Conservation (phyloP, 148 eudicot species). For the Simmondsia chinensis region DNA sequence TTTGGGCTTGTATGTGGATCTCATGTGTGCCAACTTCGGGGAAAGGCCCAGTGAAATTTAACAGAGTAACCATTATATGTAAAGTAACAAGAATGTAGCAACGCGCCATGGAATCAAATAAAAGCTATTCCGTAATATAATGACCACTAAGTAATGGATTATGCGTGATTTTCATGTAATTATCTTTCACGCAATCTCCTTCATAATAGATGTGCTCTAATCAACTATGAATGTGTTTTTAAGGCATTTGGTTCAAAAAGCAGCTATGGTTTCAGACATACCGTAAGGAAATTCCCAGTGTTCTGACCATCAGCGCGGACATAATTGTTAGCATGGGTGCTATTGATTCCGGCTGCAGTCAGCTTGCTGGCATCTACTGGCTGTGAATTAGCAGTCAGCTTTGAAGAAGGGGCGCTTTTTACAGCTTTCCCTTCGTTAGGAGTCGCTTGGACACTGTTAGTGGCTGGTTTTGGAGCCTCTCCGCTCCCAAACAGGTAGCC, state of each 20-base stretch:
- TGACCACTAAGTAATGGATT: too few species aligned
- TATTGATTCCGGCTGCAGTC: constrained; percentile 69
- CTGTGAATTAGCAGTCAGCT: constrained; percentile 26
- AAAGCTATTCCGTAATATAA: too few species aligned
- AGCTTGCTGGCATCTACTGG: constrained; percentile 41
- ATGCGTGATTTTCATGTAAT: too few species aligned
- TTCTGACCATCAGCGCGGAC: constrained; percentile 81
- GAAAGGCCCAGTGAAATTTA: too few species aligned
- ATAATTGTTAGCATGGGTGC: constrained; percentile 53
- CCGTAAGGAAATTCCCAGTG: constrained; percentile 84
- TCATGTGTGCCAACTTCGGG: too few species aligned
- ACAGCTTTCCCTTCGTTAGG: constrained; percentile 16
- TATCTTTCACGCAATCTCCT: too few species aligned
- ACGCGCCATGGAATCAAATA: too few species aligned
- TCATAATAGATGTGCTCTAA: too few species aligned
- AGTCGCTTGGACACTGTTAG: constrained; percentile 24
- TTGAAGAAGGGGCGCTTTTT: constrained; percentile 23
- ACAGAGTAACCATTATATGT: too few species aligned
- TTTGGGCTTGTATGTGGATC: too few species aligned
- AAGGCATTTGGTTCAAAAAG: neutral
- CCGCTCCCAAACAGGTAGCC: constrained; percentile 74
- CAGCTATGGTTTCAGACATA: constrained; percentile 15
- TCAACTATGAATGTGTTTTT: too few species aligned
- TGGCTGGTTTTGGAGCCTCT: constrained; percentile 53
- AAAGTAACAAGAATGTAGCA: too few species aligned